Evolutionary conservation across 176 grass and related monocot genomes (phyloP), one percentile per base, ranked within the genome.

Genomic region (Avena sativa): DNA sequence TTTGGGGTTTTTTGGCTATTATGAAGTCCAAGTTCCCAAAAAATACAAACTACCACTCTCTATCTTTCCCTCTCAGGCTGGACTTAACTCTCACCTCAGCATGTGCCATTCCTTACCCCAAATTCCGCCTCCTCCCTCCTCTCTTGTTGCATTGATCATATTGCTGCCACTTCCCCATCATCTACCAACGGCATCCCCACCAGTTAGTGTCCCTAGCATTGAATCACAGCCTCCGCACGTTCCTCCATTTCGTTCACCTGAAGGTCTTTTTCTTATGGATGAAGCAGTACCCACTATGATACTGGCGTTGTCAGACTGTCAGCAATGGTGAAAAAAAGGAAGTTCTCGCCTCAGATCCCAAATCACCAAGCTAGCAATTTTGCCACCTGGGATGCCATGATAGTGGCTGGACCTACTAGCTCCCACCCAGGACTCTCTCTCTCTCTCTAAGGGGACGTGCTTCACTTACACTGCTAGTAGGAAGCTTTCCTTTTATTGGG

Each of bases 281-380:
- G 20, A 61, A 21, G 58, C 58, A 61, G 58, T n/a, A 23, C 58
- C 58, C 19, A 23, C 58, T 61, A 61, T 23, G 58, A 19, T 9
- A 23, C 58, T 61, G 20, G 20, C 9, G 8, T 23, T 21, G 58
- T 61, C 34, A 43, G 38, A 9, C 7, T 20, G 58, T 23, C 34
- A 70, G 19, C 67, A 70, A 43, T 44, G 68, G 68, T 44, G 17
- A 71, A 71, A 44, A 70, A 6, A 40, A 40, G 67, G 38, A 72
- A 47, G 9, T 43, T 70, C 4, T 70, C 67, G 44, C 38, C 68
- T 71, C 67, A 71, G 68, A 19, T 44, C 36, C 34, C 17, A 71
- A 36, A 70, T 70, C 17, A 20, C 67, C 67, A 70, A 40, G 67
- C 3, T 30, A 36, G 34, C 67, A 70, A 70, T 70, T 71, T 68